These are phyloP conservation scores for Trichomonas vaginalis DNA, from an alignment of 208 protist genomes.

Conservation along the genomic window DNA sequence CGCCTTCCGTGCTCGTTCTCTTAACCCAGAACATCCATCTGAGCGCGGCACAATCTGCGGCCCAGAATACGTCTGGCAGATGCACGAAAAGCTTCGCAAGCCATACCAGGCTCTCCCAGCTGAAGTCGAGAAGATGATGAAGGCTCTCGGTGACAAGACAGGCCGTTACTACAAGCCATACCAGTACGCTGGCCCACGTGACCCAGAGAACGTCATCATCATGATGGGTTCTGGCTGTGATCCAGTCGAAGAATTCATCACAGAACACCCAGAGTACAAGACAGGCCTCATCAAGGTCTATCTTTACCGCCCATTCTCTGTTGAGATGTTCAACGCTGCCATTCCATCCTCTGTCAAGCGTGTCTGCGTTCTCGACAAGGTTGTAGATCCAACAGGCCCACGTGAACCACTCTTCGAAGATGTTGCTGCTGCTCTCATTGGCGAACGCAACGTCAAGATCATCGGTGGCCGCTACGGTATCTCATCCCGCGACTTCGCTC, in stretches of 20 bases:
- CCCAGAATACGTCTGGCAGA: too few relatives aligned
- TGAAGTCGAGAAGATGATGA: constrained; percentile 41
- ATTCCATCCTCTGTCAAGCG: constrained; percentile 38
- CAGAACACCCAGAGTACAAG: constrained; percentile 35
- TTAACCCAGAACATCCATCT: constrained; percentile 46
- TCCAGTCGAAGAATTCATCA: not conserved
- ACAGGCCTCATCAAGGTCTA: constrained; percentile 49
- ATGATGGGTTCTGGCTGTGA: constrained; percentile 38
- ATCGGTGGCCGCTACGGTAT: constrained; percentile 52
- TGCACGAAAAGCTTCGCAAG: constrained; percentile 34
- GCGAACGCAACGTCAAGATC: constrained; percentile 21
- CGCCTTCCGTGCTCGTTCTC: constrained; percentile 26
- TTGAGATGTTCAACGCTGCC: not conserved
- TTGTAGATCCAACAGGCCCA: not conserved
- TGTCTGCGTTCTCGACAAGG: constrained; percentile 48
- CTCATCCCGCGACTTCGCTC: constrained; percentile 53
- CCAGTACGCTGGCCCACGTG: too few relatives aligned
- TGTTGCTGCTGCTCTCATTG: not conserved
- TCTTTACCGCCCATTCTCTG: constrained; percentile 50
- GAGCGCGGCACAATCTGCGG: constrained; percentile 36
- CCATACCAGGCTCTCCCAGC: constrained; percentile 32
- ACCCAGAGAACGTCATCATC: constrained; percentile 47
- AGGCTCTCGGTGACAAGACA: too few relatives aligned
- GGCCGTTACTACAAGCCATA: too few relatives aligned
- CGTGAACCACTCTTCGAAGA: not conserved